These are phyloP conservation scores for Sphaceloma murrayae DNA, from an alignment of 2,329 filamentous ascomycete species.

Conservation along the genomic window DNA sequence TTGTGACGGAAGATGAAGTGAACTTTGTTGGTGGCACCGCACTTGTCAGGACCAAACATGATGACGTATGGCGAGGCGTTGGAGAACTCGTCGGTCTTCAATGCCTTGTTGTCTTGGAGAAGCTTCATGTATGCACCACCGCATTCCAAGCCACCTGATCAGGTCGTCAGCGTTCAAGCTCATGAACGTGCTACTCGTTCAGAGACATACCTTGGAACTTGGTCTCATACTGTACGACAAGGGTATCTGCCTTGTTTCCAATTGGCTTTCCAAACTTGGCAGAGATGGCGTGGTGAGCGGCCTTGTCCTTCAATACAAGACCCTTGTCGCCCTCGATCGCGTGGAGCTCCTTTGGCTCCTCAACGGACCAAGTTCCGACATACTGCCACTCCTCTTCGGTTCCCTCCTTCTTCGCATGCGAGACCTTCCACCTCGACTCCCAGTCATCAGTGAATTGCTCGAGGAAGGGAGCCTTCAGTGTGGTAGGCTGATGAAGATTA, in stretches of 20 bases:
- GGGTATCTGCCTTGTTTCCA: conserved; percentile 91
- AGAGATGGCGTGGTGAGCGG: conserved; percentile 97
- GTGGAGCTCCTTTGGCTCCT: conserved; percentile 84
- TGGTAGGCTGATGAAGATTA: conserved; percentile 57
- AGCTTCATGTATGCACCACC: conserved; percentile 99
- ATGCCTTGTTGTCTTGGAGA: conserved; percentile 91
- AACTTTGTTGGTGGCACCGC: conserved; percentile 94
- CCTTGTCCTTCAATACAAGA: conserved; percentile 94
- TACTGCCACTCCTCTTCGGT: conserved; percentile 89
- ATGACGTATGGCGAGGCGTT: conserved; percentile 97
- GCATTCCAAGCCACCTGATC: conserved; percentile 80
- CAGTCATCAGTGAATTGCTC: conserved; percentile 98
- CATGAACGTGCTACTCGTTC: conserved; percentile 34
- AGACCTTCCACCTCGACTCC: conserved; percentile 87
- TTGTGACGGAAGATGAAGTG: conserved; percentile 99
- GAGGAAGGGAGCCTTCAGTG: conserved; percentile 84
- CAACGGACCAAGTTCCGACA: conserved; percentile 90
- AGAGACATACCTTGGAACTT: conserved; percentile 99
- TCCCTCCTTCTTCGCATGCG: conserved; percentile 93
- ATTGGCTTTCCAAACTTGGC: conserved; percentile 96
- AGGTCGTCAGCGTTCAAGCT: background rate
- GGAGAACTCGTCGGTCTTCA: conserved; percentile 95
- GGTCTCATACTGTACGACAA: conserved; percentile 98
- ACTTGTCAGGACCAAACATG: conserved; percentile 99
- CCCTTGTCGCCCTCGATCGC: conserved; percentile 93